phyloP scores from a whole-genome alignment of 129 eudicot species.

The Lonicera japonica region DNA sequence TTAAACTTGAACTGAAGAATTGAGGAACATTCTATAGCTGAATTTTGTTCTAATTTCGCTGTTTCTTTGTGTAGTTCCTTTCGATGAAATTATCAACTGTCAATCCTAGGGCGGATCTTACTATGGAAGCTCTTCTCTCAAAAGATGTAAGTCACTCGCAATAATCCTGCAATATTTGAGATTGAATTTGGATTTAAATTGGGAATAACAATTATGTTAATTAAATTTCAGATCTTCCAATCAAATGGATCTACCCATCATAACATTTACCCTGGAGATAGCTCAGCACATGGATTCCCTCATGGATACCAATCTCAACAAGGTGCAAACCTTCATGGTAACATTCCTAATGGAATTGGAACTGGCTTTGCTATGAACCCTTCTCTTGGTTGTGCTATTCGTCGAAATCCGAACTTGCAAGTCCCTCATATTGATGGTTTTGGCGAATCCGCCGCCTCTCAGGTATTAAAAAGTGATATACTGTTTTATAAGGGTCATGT shows the following conservation, averaged over 20 bases:
- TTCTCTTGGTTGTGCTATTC: constrained; percentile 28
- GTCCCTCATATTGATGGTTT: constrained; percentile 30
- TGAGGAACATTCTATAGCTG: constrained; percentile 1
- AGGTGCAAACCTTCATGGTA: constrained; percentile 8
- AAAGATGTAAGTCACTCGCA: constrained; percentile 65
- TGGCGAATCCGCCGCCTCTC: constrained; percentile 25
- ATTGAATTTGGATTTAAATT: neutral
- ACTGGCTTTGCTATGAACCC: constrained; percentile 24
- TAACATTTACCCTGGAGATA: constrained; percentile 35
- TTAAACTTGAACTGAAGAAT: neutral
- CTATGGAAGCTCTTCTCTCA: constrained; percentile 64
- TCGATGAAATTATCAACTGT: constrained; percentile 85
- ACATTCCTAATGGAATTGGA: constrained; percentile 22
- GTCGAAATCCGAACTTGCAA: constrained; percentile 34
- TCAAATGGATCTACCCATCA: constrained; percentile 43
- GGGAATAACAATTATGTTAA: constrained; percentile 9
- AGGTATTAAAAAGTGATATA: constrained; percentile 30
- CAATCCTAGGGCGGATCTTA: constrained; percentile 65
- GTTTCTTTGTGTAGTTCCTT: constrained; percentile 48
- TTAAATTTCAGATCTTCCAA: constrained; percentile 38
- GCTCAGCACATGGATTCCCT: constrained; percentile 41
- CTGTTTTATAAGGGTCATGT: no score
- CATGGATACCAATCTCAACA: constrained; percentile 30
- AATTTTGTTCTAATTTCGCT: neutral
- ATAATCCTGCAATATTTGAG: neutral